Base-by-base conservation (phyloP, 2,329 filamentous ascomycete species). In the Xylaria sp. region DNA sequence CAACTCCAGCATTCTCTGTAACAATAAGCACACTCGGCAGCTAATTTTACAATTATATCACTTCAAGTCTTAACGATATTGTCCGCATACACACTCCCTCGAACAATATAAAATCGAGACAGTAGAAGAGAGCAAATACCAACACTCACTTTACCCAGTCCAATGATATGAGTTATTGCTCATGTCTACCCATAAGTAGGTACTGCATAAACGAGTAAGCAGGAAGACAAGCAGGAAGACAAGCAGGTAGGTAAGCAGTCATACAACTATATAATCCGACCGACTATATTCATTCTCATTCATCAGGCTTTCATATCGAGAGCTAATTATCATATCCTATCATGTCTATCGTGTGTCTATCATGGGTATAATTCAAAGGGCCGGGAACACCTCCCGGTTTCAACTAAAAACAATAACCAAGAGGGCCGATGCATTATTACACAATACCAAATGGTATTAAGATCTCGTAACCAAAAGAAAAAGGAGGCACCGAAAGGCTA, bases 291-390 rank as follows among this genome's bases (percentile, higher is more conserved):
- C 48, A 62, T 56, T 66, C 39, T 60, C 57, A 56, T 55, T 57
- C 28, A 57, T 41, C 18, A 57, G 5, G 37, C 28, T 57, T 25
- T 6, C 20, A 13, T 62, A 54, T 41, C 56, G 13, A 20, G 8
- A 57, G n/a, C n/a, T 39, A 50, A 55, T 54, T 56, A 56, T 66
- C 50, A 18, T 55, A 55, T 56, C 34, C 31, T 62, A 62, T 44
- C 34, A 31, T 50, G 48, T 48, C 56, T 58, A 57, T 63, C 61
- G 41, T 46, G 23, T 52, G 25, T 62, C 57, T 62, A 61, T 66
- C 39, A 23, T 31, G 51, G 58, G 64, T 55, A 58, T 48, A 37
- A 12, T 25, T n/a, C 25, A 37, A 25, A 37, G 15, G 15, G 20
- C 13, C 13, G 12, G 55, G 37, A 15, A 18, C 6, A 8, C 6